Conservation (phyloP, 2,329 filamentous ascomycete species). For the Fusarium caatingaense region DNA sequence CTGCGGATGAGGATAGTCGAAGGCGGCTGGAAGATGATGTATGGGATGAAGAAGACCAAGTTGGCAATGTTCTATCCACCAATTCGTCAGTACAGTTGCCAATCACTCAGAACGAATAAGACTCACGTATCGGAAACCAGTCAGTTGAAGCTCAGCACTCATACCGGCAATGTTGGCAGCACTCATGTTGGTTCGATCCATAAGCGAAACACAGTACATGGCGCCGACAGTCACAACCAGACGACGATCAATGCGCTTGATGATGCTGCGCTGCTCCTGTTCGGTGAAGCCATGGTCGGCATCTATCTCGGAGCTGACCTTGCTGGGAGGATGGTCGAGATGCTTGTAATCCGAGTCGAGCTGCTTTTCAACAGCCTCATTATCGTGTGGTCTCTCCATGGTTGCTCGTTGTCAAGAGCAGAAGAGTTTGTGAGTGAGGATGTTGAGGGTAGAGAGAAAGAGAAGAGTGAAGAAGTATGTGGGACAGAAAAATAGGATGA, state of each 20-base stretch:
- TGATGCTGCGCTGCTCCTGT: conserved; percentile 73
- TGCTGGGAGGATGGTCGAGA: conserved; percentile 39
- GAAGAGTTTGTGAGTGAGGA: not conserved
- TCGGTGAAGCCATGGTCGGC: conserved; percentile 63
- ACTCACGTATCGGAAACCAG: conserved; percentile 60
- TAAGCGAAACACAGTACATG: conserved; percentile 80
- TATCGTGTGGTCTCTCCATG: conserved; percentile 43
- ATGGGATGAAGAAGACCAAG: conserved; percentile 79
- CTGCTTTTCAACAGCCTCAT: conserved; percentile 42
- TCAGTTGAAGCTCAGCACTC: conserved; percentile 59
- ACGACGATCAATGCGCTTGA: conserved; percentile 75
- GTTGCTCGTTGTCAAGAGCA: not conserved
- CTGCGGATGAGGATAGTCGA: conserved; percentile 76
- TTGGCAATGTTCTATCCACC: conserved; percentile 68
- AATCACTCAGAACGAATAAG: not conserved
- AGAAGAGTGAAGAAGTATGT: not conserved
- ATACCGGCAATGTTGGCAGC: conserved; percentile 77
- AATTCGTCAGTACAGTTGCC: conserved; percentile 1
- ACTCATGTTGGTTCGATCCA: conserved; percentile 84
- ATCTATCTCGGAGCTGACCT: conserved; percentile 42
- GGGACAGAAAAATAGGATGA: conserved; percentile 5
- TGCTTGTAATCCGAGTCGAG: conserved; percentile 45
- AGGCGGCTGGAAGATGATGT: conserved; percentile 77
- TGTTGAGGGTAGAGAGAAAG: not conserved
- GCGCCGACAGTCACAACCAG: conserved; percentile 70